Base-by-base conservation (phyloP, 345 rosid genomes). In the Turnera subulata region DNA sequence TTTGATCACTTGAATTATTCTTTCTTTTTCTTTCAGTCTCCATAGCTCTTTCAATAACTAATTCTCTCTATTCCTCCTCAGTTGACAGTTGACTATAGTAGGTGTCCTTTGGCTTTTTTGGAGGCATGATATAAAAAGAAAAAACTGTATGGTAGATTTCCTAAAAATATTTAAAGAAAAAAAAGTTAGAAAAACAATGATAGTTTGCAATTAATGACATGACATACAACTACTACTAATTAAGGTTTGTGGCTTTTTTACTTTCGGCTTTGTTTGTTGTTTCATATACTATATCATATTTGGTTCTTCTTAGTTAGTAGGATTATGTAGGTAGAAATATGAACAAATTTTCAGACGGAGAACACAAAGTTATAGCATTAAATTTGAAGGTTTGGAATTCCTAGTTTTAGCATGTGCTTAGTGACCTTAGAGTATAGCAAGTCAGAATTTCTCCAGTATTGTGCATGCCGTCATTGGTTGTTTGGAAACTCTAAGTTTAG, bases 261-360 rank as follows among this genome's bases (percentile, higher is more conserved):
- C 65, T 55, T 26, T 0, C 1, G 16, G 14, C 50, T 20, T 26
- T 2, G 20, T 26, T 43, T n/a, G n/a, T 22, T 16, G 6, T 39
- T 26, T 6, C 4, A 11, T 47, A 13, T 15, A 1, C 17, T 23
- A 18, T 50, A 46, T n/a, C n/a, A n/a, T 33, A 16, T 58, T 56
- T 47, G 13, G 11, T 17, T 29, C 45, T 56, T 67, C 50, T 51
- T 50, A 50, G 51, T n/a, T 43, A 69, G 14, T 16, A 4, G 16
- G 45, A 42, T 11, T 73, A 33, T 29, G 35, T 62, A 6, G 80
- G 22, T 78, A 64, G 80, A 83, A 65, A 76, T 85, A 76, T 83
- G 82, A 78, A 66, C 85, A 25, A 83, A 78, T 82, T 53, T 61
- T 23, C 4, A 29, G 80, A 56, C 82, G 85, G 82, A 74, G 56